A percentile compares a stretch with the other conserved stretches of the same genome.
These are phyloP conservation scores for Xylaria bambusicola DNA, from an alignment of 495 filamentous ascomycete genomes.

Conservation along the genomic window DNA sequence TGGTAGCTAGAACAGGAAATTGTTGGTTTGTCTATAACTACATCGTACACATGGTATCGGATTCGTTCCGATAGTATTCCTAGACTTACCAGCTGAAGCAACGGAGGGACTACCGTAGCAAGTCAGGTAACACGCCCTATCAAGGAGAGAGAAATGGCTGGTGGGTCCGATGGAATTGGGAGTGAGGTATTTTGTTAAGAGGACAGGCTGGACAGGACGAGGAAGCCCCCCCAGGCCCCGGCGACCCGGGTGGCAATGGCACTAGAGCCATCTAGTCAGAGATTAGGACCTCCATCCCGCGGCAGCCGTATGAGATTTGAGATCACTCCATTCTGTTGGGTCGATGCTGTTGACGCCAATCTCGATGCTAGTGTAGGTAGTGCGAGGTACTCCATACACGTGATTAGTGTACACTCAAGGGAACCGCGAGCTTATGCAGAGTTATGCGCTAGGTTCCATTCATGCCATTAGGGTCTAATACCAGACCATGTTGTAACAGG, in stretches of 20 bases:
- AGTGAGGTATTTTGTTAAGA: conserved; percentile 15
- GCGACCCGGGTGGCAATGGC: conserved; percentile 5
- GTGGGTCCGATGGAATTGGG: conserved; percentile 7
- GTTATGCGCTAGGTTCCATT: conserved; percentile 12
- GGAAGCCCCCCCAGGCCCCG: too few species aligned
- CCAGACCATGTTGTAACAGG: conserved; percentile 15
- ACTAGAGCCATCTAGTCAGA: conserved; percentile 1
- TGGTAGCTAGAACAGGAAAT: too few species aligned
- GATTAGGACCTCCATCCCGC: conserved; percentile 23
- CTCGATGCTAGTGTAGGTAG: conserved; percentile 15
- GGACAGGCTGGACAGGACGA: too few species aligned
- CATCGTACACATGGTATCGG: not conserved
- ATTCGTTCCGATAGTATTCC: conserved; percentile 12
- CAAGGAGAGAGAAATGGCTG: not conserved
- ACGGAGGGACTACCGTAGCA: not conserved
- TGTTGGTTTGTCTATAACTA: too few species aligned
- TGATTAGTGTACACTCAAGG: not conserved
- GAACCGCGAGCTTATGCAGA: conserved; percentile 11
- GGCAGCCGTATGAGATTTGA: conserved; percentile 33
- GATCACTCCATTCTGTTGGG: conserved; percentile 37
- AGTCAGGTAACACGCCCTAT: too few species aligned
- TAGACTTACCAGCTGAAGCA: not conserved
- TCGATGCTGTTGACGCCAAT: conserved; percentile 28
- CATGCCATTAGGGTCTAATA: conserved; percentile 9
- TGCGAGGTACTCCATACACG: not conserved